Percentiles rank a stretch among this genome's conserved stretches.
Conservation (phyloP, 148 eudicot species). For the Gaultheria prostrata region DNA sequence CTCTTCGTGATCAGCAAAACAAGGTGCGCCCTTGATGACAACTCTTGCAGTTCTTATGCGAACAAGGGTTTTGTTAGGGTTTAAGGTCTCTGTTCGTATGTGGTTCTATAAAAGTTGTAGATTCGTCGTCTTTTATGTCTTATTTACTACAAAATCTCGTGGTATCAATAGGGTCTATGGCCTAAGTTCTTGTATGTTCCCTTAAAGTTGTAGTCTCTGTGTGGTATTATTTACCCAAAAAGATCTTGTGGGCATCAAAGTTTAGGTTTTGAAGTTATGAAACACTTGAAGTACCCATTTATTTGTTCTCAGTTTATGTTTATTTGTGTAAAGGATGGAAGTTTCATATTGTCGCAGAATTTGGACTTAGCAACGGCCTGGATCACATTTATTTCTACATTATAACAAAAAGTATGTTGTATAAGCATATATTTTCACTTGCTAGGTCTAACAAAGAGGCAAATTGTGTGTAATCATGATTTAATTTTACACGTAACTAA, state of each 20-base stretch:
- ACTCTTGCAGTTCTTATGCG: background rate
- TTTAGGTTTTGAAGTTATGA: too few relatives aligned
- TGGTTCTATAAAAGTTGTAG: background rate
- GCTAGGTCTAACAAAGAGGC: too few relatives aligned
- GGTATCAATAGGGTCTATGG: slow-evolving; percentile 29
- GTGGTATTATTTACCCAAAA: background rate
- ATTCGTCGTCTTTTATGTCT: background rate
- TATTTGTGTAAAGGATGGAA: background rate
- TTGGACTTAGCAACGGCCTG: too few relatives aligned
- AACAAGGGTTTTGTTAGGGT: slow-evolving; percentile 43
- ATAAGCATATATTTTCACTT: too few relatives aligned
- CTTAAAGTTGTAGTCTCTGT: background rate
- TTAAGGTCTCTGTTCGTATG: slow-evolving; percentile 14
- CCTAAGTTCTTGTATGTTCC: background rate
- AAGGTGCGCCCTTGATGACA: slow-evolving; percentile 36
- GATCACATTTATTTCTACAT: too few relatives aligned
- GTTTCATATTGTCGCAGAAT: background rate
- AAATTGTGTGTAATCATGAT: too few relatives aligned
- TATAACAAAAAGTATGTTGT: too few relatives aligned
- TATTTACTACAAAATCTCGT: background rate
- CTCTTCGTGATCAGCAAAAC: slow-evolving; percentile 24
- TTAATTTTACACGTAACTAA: too few relatives aligned
- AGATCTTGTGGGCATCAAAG: too few relatives aligned
- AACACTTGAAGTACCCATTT: background rate
- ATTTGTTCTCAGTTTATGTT: background rate